Evolutionary conservation across 108 stramenopile species (phyloP).

Genomic region (Fragilaria radians): DNA sequence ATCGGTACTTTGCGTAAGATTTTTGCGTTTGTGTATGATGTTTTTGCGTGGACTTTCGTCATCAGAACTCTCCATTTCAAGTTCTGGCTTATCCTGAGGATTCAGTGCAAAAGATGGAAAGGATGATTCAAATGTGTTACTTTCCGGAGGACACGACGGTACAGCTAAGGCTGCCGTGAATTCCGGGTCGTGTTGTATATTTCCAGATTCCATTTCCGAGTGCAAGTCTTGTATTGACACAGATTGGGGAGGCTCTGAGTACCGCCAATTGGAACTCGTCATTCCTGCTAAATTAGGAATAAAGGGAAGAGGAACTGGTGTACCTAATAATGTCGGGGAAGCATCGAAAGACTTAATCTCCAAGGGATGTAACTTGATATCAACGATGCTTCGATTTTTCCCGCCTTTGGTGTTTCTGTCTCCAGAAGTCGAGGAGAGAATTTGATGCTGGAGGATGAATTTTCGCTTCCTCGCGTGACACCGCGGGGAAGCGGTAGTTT

Average conservation of each 20-base stretch:
- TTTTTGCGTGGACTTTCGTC: constrained; percentile 57
- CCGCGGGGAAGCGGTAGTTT: background rate
- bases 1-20: constrained; percentile 60
- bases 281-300: background rate
- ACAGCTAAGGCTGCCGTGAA: background rate
- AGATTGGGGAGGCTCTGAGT: background rate
- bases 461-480: constrained; percentile 5
- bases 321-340: too few species aligned
- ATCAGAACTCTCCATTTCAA: constrained; percentile 6
- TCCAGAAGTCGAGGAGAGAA: background rate
- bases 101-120: constrained; percentile 8
- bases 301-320: too few species aligned
- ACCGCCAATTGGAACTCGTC: background rate
- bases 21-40: constrained; percentile 63
- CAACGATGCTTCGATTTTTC: background rate
- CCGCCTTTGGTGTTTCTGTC: background rate
- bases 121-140: constrained; percentile 4
- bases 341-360: too few species aligned
- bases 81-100: constrained; percentile 1
- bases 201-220: constrained; percentile 4
- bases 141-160: background rate
- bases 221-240: constrained; percentile 7
- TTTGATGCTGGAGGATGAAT: background rate
- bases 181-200: background rate
- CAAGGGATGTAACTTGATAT: background rate